A percentile compares a stretch with the other conserved stretches of the same genome.
Evolutionary conservation across 352 stramenopile genomes (phyloP).

Genomic region (Globisporangium camurandrum): DNA sequence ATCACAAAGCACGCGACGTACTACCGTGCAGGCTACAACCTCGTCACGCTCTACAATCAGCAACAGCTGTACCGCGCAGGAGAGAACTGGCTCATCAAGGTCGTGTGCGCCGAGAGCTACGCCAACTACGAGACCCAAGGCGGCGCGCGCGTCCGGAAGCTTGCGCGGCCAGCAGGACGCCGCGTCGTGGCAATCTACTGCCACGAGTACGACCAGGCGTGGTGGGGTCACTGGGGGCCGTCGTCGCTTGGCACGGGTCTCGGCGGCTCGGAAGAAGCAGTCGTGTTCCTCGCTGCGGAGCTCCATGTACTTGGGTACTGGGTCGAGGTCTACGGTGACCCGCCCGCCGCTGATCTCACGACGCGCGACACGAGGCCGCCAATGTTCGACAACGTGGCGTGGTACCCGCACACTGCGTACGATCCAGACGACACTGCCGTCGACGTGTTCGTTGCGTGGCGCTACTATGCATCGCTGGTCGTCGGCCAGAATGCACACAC

Average conservation of each 20-base stretch:
- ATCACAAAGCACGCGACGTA: slow-evolving; percentile 17
- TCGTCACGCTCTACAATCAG: slow-evolving; percentile 34
- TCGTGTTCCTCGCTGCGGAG: slow-evolving; percentile 81
- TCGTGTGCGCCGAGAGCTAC: slow-evolving; percentile 26
- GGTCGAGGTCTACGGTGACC: slow-evolving; percentile 85
- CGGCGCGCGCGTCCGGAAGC: slow-evolving; percentile 24
- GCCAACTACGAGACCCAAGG: slow-evolving; percentile 17
- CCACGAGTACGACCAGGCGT: slow-evolving; percentile 87
- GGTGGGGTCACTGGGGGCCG: slow-evolving; percentile 86
- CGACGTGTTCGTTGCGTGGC: slow-evolving; percentile 89
- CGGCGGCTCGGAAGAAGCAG: slow-evolving; percentile 88
- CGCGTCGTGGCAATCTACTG: slow-evolving; percentile 83
- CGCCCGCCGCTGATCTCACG: slow-evolving; percentile 33
- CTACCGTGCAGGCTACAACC: slow-evolving; percentile 44
- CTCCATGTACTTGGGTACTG: slow-evolving; percentile 73
- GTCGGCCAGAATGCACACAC: slow-evolving; percentile 27
- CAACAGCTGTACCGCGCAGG: slow-evolving; percentile 18
- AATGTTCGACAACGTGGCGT: slow-evolving; percentile 36
- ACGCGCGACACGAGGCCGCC: slow-evolving; percentile 3
- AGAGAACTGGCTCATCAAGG: slow-evolving; percentile 24
- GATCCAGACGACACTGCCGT: slow-evolving; percentile 42
- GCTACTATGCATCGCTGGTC: slow-evolving; percentile 79
- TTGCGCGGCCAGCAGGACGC: slow-evolving; percentile 16
- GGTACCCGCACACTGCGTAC: slow-evolving; percentile 70
- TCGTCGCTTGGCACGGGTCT: slow-evolving; percentile 59